These are phyloP conservation scores for Amniculicola lignicola DNA, from an alignment of 495 filamentous ascomycete genomes.

Conservation along the genomic window DNA sequence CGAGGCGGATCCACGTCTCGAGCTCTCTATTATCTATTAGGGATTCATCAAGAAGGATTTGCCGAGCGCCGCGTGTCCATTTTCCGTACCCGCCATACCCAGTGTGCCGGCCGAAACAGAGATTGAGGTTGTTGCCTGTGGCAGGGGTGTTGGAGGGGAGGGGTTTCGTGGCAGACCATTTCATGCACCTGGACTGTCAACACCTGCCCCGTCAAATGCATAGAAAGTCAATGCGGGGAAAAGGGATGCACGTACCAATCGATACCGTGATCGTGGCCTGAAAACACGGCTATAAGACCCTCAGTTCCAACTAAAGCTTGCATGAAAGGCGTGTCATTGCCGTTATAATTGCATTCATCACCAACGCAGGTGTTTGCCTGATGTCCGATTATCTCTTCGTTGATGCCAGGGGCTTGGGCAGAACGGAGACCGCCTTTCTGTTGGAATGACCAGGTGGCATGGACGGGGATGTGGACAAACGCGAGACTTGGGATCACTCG, in stretches of 20 bases:
- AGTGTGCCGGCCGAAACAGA: constrained; percentile 69
- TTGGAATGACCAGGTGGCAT: constrained; percentile 53
- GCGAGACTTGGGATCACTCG: constrained; percentile 58
- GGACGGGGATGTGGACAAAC: constrained; percentile 70
- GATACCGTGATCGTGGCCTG: constrained; percentile 69
- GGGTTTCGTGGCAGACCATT: constrained; percentile 6
- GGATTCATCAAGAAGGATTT: constrained; percentile 14
- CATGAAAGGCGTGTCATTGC: constrained; percentile 66
- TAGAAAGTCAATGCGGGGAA: no score
- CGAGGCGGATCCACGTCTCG: constrained; percentile 65
- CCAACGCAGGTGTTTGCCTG: constrained; percentile 46
- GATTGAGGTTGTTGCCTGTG: constrained; percentile 44
- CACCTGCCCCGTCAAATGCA: no score
- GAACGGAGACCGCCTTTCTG: constrained; percentile 37
- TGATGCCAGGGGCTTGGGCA: constrained; percentile 58
- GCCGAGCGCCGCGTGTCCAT: constrained; percentile 58
- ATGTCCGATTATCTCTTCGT: constrained; percentile 58
- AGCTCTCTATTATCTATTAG: constrained; percentile 35
- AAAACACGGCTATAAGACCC: constrained; percentile 61
- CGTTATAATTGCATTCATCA: constrained; percentile 44
- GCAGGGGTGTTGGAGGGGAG: constrained; percentile 38
- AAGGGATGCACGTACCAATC: constrained; percentile 58
- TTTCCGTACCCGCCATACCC: constrained; percentile 71
- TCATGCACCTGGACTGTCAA: constrained; percentile 28
- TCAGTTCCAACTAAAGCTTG: constrained; percentile 45